A percentile compares a stretch with the other conserved stretches of the same genome.
Evolutionary conservation across 805 yeast genomes (phyloP).

Genomic region (Torulaspora maleeae): DNA sequence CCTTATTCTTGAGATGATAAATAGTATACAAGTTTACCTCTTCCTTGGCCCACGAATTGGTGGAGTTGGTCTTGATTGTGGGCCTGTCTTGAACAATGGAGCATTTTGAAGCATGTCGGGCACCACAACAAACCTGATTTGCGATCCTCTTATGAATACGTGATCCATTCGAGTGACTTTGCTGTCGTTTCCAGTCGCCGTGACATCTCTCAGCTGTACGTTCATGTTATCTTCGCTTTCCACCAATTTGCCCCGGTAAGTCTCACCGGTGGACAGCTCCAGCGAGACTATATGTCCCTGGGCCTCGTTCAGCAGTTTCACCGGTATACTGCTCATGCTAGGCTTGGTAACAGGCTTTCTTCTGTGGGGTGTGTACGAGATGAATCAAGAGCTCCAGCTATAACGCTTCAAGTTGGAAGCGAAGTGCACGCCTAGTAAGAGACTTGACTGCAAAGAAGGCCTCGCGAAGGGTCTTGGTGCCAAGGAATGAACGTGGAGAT

Average conservation of each 20-base stretch:
- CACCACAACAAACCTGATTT: conserved; percentile 73
- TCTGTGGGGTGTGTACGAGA: not conserved
- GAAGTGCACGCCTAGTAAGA: not conserved
- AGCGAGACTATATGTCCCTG: conserved; percentile 82
- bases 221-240: conserved; percentile 96
- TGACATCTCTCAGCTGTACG: conserved; percentile 75
- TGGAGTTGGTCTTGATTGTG: conserved; percentile 59
- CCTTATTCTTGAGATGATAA: not conserved
- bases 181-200: conserved; percentile 74
- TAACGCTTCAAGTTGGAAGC: not conserved
- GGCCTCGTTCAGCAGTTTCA: conserved; percentile 81
- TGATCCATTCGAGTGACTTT: conserved; percentile 70
- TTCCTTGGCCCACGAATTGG: conserved; percentile 60
- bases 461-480: not conserved
- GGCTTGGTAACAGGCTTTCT: not conserved
- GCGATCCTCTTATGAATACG: conserved; percentile 89
- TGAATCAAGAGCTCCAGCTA: not conserved
- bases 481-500: conserved; percentile 24
- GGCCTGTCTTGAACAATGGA: conserved; percentile 69
- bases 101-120: conserved; percentile 89
- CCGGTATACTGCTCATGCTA: conserved; percentile 50
- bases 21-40: conserved; percentile 4
- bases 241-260: conserved; percentile 78
- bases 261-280: conserved; percentile 80
- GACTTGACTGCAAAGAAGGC: not conserved